Percentiles rank a stretch among this genome's conserved stretches.
Evolutionary conservation across 352 stramenopile genomes (phyloP).

Genomic region (Phytopythium cucurbitacearum): DNA sequence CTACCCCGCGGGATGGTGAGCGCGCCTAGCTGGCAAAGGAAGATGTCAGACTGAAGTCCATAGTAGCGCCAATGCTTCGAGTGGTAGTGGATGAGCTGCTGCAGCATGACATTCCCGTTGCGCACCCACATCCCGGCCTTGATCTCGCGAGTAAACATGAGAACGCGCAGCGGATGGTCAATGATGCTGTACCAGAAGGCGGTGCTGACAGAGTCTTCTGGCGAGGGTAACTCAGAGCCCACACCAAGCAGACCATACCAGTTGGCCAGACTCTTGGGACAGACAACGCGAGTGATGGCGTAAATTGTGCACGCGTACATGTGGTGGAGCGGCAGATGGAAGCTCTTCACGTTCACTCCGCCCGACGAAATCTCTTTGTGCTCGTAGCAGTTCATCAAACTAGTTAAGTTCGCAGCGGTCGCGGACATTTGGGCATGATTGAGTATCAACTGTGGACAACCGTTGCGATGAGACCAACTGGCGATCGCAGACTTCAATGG

Average conservation of each 20-base stretch:
- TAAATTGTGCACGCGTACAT: slow-evolving; percentile 65
- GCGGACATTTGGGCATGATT: slow-evolving; percentile 6
- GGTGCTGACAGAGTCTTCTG: too few relatives aligned
- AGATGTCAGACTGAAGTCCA: slow-evolving; percentile 71
- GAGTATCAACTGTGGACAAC: slow-evolving; percentile 22
- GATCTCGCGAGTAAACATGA: slow-evolving; percentile 63
- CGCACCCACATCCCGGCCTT: slow-evolving; percentile 73
- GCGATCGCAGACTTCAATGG: slow-evolving; percentile 27
- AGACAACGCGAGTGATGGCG: slow-evolving; percentile 36
- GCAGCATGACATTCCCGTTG: slow-evolving; percentile 78
- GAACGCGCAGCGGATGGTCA: slow-evolving; percentile 52
- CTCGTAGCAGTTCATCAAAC: slow-evolving; percentile 38
- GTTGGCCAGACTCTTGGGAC: slow-evolving; percentile 28
- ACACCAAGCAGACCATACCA: slow-evolving; percentile 45
- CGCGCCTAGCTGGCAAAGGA: slow-evolving; percentile 55
- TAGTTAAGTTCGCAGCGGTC: slow-evolving; percentile 5
- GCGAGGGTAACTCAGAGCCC: slow-evolving; percentile 1
- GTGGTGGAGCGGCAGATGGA: slow-evolving; percentile 75
- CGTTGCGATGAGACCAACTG: slow-evolving; percentile 33
- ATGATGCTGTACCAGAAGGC: slow-evolving; percentile 42
- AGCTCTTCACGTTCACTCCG: slow-evolving; percentile 48
- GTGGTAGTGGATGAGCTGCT: slow-evolving; percentile 78
- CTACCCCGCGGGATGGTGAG: slow-evolving; percentile 44
- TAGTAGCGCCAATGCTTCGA: slow-evolving; percentile 80
- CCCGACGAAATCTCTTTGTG: slow-evolving; percentile 14